Conservation (phyloP, 2,329 filamentous ascomycete genomes). For the Amauroascus verrucosus region DNA sequence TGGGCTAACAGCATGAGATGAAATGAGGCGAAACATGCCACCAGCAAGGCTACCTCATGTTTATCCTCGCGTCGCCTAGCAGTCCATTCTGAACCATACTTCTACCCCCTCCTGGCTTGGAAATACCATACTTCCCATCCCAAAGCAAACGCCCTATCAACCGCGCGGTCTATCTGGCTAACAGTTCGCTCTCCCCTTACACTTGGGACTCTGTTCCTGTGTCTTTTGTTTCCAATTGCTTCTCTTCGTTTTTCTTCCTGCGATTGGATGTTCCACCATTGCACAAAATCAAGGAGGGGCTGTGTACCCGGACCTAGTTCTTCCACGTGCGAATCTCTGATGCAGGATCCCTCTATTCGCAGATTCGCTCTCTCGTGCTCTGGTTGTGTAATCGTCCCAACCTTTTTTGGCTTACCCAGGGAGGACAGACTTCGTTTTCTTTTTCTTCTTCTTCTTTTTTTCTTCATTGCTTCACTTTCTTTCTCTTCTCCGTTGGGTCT, state of each 20-base stretch:
- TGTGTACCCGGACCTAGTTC: slow-evolving; percentile 8
- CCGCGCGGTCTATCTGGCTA: neutral
- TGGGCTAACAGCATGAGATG: neutral
- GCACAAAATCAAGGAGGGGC: slow-evolving; percentile 10
- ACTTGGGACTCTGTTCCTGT: slow-evolving; percentile 4
- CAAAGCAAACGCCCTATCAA: slow-evolving; percentile 4
- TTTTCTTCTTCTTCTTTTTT: neutral
- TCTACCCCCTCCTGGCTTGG: neutral
- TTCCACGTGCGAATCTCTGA: slow-evolving; percentile 10
- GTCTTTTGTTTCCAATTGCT: slow-evolving; percentile 9
- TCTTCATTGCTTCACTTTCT: slow-evolving; percentile 12
- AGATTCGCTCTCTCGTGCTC: slow-evolving; percentile 10
- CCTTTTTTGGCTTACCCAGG: neutral
- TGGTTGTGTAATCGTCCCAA: slow-evolving; percentile 10
- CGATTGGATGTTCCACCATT: slow-evolving; percentile 9
- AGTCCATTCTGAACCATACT: neutral
- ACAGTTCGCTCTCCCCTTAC: neutral
- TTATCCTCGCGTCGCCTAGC: neutral
- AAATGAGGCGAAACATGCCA: slow-evolving; percentile 4
- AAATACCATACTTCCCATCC: too few species aligned
- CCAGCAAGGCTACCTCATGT: neutral
- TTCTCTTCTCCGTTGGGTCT: neutral
- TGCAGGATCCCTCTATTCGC: slow-evolving; percentile 10
- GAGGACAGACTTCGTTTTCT: slow-evolving; percentile 1
- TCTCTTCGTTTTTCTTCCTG: neutral